phyloP scores from a whole-genome alignment of 2,329 filamentous ascomycete species.

The Orbilia oligospora region DNA sequence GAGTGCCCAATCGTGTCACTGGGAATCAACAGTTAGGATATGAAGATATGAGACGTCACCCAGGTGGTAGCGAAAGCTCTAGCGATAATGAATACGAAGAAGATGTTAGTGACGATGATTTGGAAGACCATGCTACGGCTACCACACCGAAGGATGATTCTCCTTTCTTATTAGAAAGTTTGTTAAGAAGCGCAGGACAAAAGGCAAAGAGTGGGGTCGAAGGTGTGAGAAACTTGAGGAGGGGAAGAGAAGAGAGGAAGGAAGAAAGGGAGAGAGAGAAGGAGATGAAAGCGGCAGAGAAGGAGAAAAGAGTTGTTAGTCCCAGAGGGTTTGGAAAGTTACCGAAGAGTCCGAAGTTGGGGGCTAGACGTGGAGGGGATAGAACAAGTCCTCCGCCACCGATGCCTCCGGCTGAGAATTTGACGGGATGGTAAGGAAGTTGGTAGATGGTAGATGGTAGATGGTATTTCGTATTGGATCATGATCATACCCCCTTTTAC shows the following conservation, averaged over 20 bases:
- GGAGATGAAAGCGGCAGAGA: conserved; percentile 74
- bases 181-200: conserved; percentile 57
- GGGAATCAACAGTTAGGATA: conserved; percentile 22
- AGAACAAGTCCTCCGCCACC: conserved; percentile 69
- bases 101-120: conserved; percentile 52
- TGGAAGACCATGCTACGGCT: conserved; percentile 50
- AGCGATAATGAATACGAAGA: conserved; percentile 61
- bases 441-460: background rate
- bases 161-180: conserved; percentile 57
- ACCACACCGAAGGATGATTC: conserved; percentile 57
- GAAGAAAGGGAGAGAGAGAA: conserved; percentile 77
- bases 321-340: conserved; percentile 56
- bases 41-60: conserved; percentile 34
- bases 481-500: too few relatives aligned
- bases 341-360: conserved; percentile 63
- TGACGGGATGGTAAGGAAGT: conserved; percentile 65
- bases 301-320: conserved; percentile 75
- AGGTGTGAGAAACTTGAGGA: conserved; percentile 51
- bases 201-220: conserved; percentile 59
- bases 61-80: conserved; percentile 51
- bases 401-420: conserved; percentile 70
- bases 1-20: conserved; percentile 42
- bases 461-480: background rate
- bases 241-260: conserved; percentile 75
- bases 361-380: conserved; percentile 65